Conservation (phyloP, 345 rosid genomes). For the Camelina neglecta region DNA sequence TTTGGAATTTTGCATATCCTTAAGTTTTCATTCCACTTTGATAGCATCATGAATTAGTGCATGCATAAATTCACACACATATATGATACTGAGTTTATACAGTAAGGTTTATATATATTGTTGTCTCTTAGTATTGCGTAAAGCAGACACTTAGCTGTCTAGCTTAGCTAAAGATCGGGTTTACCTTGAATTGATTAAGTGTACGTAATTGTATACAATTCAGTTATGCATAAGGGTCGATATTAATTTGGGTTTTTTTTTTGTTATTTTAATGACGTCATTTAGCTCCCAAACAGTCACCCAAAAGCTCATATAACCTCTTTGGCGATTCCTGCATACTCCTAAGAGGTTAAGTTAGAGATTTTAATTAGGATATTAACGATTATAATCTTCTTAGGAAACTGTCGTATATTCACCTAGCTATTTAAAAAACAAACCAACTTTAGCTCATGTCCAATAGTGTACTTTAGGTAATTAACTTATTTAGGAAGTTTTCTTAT, state of each 20-base stretch:
- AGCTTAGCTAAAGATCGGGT: constrained; percentile 7
- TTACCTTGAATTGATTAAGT: constrained; percentile 4
- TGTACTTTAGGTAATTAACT: too few relatives aligned
- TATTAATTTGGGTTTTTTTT: neutral
- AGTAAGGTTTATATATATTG: neutral
- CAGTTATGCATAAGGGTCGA: constrained; percentile 23
- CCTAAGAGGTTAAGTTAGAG: constrained; percentile 21
- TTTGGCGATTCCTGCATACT: constrained; percentile 33
- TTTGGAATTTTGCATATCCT: neutral
- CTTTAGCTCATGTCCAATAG: neutral
- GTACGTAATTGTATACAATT: neutral
- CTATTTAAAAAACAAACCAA: constrained; percentile 5
- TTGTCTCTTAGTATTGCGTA: constrained; percentile 27
- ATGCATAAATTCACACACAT: neutral
- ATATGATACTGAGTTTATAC: constrained; percentile 4
- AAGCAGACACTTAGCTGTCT: constrained; percentile 27
- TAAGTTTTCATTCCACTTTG: neutral
- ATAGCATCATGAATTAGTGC: neutral
- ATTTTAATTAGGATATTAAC: constrained; percentile 17
- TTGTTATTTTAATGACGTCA: constrained; percentile 21
- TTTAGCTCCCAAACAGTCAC: constrained; percentile 14
- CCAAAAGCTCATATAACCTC: constrained; percentile 18
- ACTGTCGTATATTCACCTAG: neutral
- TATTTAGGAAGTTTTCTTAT: neutral
- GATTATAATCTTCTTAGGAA: constrained; percentile 4